phyloP scores from a whole-genome alignment of 805 yeast genomes.

The Teunomyces tritomae region DNA sequence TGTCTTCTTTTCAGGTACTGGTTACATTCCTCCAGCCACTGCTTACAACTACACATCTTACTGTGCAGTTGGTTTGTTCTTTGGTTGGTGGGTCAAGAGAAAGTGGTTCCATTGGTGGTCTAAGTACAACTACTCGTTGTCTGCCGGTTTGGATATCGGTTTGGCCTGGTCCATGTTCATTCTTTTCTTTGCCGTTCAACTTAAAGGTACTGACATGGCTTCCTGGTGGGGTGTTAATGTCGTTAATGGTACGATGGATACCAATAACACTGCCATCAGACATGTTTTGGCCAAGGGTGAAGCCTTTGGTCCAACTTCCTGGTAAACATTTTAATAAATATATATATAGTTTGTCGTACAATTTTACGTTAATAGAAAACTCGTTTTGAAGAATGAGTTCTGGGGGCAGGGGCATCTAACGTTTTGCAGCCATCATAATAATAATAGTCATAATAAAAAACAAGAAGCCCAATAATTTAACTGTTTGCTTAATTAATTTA shows the following conservation, averaged over 20 bases:
- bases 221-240: slow-evolving; percentile 70
- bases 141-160: slow-evolving; percentile 46
- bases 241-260: slow-evolving; percentile 37
- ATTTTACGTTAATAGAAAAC: background rate
- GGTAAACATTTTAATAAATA: slow-evolving; percentile 33
- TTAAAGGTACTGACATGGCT: slow-evolving; percentile 21
- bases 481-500: too few relatives aligned
- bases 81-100: slow-evolving; percentile 39
- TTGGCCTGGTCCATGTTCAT: slow-evolving; percentile 31
- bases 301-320: slow-evolving; percentile 45
- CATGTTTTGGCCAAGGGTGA: slow-evolving; percentile 35
- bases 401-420: background rate
- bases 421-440: background rate
- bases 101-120: slow-evolving; percentile 44
- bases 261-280: slow-evolving; percentile 32
- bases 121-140: slow-evolving; percentile 44
- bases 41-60: slow-evolving; percentile 63
- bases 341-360: slow-evolving; percentile 1
- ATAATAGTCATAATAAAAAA: too few relatives aligned
- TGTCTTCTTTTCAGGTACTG: slow-evolving; percentile 47
- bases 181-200: slow-evolving; percentile 22
- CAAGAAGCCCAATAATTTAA: too few relatives aligned
- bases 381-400: too few relatives aligned
- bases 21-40: slow-evolving; percentile 71
- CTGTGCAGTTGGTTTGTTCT: slow-evolving; percentile 36